Base-by-base conservation (phyloP, 306 rosid genomes). In the Vicia faba region DNA sequence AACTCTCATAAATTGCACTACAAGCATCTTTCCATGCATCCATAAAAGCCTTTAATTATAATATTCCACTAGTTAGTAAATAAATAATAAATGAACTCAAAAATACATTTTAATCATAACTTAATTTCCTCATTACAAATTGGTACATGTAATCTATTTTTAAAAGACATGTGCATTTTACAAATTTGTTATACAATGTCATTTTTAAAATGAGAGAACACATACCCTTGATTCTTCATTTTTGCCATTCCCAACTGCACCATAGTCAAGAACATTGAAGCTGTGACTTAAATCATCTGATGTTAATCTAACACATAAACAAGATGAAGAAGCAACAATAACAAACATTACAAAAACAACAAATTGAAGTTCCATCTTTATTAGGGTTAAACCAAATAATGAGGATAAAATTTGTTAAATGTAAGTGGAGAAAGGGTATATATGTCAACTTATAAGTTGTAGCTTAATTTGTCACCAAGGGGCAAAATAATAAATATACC, bases 21-120 rank as follows among this genome's bases (percentile, higher is more conserved):
- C 88, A 86, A 3, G 51, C 45, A 16, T 67, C 82, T 5, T 26
- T 10, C 88, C 88, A 86, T 71, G 92, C 92, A 62, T 40, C 71
- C 51, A 66, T 11, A 60, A 86, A 86, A 25, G 89, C 85, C 89
- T 86, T 61, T n/a, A n/a, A n/a, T n/a, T 11, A 12, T 48, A 63
- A 29, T 4, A 57, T 68, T 6, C 20, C 62, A 10, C 0, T 50
- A 2, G n/a, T 4, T 50, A 18, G 28, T 10, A 50, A 8, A 16
- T 48, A 25, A 25, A 25, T 25, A 25, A 25, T 25, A 25, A 20
- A 20, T 20, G 23, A 20, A 20, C 23, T 20, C 1, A 20, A 20
- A 20, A 20, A 20, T 25, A 44, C 14, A 44, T 44, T 44, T 44
- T 44, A 44, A n/a, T 44, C 16, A 13, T n/a, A 44, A 13, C 18